Base-by-base conservation (phyloP, 441 rosid species). In the Erodium texanum region DNA sequence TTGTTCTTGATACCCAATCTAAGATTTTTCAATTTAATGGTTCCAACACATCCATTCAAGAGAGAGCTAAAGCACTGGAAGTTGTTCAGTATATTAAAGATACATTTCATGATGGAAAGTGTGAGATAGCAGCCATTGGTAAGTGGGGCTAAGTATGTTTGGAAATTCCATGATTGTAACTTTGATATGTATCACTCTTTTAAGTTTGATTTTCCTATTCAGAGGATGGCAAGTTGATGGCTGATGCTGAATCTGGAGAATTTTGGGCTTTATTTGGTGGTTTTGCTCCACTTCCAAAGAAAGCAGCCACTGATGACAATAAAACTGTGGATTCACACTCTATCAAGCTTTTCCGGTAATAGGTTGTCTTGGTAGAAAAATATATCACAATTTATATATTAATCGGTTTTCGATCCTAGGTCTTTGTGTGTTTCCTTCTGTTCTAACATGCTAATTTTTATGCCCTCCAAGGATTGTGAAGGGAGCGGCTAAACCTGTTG, bases 241-340 rank as follows among this genome's bases (percentile, higher is more conserved):
- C 98, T 15, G 96, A 89, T 78, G 93, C 98, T 24, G 99, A 96
- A 75, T 90, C 98, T 0, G 99, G 99, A 68, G 99, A 88, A 74
- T 96, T 96, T 73, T 92, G 99, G 99, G 98, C 90, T 68, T 93
- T 95, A 63, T 83, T 92, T 77, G 99, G 99, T 77, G 99, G 98
- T 61, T 95, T 95, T 82, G 97, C 99, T 73, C 98, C 99, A 63
- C 88, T 95, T 34, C 93, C 87, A 68, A 92, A 87, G 86, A 95
- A 95, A 75, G 86, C 87, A 74, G 69, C 81, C 16, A 74, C 75
- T 73, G 99, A 95, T 66, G 97, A 95, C 74, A 98, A 95, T 36
- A 70, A 78, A 70, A 74, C 81, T 67, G 82, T 81, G 0, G 96
- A 89, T 77, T 75, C 84, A 59, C 84, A 82, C 73, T 92, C 97